Conservation (phyloP, 1,139 yeast genomes). For the Suzukiozyma palmioleophila region DNA sequence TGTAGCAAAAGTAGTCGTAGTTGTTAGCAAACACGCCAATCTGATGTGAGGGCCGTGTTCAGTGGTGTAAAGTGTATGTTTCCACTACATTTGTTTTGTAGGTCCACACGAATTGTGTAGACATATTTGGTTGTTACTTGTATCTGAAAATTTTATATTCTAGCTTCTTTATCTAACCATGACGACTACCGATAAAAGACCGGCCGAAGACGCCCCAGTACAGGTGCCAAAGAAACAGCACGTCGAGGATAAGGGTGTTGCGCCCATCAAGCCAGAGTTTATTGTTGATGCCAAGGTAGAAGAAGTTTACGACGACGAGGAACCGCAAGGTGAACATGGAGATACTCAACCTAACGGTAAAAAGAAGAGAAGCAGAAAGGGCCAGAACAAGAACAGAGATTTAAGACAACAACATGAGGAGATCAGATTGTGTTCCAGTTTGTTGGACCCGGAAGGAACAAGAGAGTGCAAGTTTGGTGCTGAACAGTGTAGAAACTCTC, state of each 20-base stretch:
- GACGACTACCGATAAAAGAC: slow-evolving; percentile 15
- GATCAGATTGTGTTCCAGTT: slow-evolving; percentile 61
- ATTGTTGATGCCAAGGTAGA: slow-evolving; percentile 27
- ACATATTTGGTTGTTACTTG: too few relatives aligned
- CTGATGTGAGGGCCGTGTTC: too few relatives aligned
- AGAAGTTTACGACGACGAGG: slow-evolving; percentile 49
- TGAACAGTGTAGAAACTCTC: slow-evolving; percentile 71
- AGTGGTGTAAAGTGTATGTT: too few relatives aligned
- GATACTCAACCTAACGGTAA: slow-evolving; percentile 28
- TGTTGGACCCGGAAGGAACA: slow-evolving; percentile 47
- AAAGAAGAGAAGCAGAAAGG: slow-evolving; percentile 54
- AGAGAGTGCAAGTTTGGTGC: slow-evolving; percentile 63
- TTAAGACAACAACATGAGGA: slow-evolving; percentile 66
- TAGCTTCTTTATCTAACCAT: not conserved
- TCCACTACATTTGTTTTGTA: too few relatives aligned
- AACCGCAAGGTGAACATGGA: slow-evolving; percentile 37
- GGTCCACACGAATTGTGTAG: too few relatives aligned
- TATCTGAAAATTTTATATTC: not conserved
- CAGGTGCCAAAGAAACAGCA: slow-evolving; percentile 20
- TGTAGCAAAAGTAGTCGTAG: too few relatives aligned
- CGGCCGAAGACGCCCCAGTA: slow-evolving; percentile 14
- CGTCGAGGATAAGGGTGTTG: slow-evolving; percentile 47
- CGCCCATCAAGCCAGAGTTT: slow-evolving; percentile 62
- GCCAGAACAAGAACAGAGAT: slow-evolving; percentile 88
- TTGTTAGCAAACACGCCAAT: too few relatives aligned